phyloP scores from a whole-genome alignment of 768 basidiomycete species.

The Vararia minispora region DNA sequence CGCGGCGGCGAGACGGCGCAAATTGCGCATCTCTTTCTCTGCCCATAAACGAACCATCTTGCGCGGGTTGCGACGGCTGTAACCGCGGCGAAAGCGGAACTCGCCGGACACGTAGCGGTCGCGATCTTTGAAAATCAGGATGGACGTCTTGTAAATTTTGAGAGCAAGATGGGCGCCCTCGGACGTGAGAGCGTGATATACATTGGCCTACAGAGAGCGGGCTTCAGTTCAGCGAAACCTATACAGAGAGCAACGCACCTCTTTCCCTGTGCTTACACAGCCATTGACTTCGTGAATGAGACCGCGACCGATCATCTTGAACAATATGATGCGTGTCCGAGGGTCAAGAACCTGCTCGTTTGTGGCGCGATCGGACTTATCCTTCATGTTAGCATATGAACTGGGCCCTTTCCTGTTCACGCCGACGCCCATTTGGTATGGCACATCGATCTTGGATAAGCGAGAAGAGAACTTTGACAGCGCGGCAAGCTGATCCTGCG shows the following conservation, averaged over 20 bases:
- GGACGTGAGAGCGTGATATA: slow-evolving; percentile 77
- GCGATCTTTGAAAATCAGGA: slow-evolving; percentile 95
- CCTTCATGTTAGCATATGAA: slow-evolving; percentile 80
- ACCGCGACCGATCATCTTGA: slow-evolving; percentile 92
- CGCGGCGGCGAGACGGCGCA: slow-evolving; percentile 73
- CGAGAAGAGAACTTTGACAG: slow-evolving; percentile 70
- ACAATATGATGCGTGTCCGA: slow-evolving; percentile 85
- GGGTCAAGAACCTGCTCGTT: slow-evolving; percentile 96
- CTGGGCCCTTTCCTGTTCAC: slow-evolving; percentile 90
- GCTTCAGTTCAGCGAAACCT: neutral
- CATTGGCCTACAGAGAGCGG: slow-evolving; percentile 62
- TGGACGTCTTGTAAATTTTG: slow-evolving; percentile 98
- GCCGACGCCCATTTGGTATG: slow-evolving; percentile 57
- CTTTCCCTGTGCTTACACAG: slow-evolving; percentile 96
- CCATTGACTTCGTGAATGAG: slow-evolving; percentile 87
- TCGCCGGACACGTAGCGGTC: slow-evolving; percentile 95
- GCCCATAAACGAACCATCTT: slow-evolving; percentile 99
- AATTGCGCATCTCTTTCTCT: slow-evolving; percentile 97
- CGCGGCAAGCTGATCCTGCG: slow-evolving; percentile 60
- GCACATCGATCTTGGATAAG: slow-evolving; percentile 62
- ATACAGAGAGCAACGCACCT: slow-evolving; percentile 38
- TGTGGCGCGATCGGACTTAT: slow-evolving; percentile 94
- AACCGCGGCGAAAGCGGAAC: slow-evolving; percentile 87
- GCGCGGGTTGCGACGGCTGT: slow-evolving; percentile 79
- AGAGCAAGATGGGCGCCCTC: slow-evolving; percentile 62